Conservation (phyloP, 148 eudicot genomes). For the Heliosperma pusillum region DNA sequence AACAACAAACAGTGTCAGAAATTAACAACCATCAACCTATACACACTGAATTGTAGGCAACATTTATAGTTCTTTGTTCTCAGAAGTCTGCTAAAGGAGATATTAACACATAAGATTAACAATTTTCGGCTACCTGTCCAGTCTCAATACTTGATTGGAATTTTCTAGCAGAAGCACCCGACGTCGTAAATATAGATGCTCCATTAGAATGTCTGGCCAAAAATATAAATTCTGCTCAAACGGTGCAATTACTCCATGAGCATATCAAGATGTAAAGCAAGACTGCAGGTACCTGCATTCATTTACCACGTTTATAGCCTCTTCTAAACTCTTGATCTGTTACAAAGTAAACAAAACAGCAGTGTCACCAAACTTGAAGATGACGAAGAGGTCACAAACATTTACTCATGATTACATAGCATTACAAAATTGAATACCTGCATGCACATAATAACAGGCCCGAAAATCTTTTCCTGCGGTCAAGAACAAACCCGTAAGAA, state of each 20-base stretch:
- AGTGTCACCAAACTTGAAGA: constrained; percentile 3
- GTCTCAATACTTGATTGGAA: constrained; percentile 56
- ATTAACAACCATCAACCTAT: constrained; percentile 1
- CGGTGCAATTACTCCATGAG: not conserved
- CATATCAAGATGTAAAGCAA: constrained; percentile 6
- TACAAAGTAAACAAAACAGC: not conserved
- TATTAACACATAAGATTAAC: not conserved
- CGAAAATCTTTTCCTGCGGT: constrained; percentile 56
- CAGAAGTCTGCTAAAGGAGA: not conserved
- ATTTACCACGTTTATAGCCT: constrained; percentile 57
- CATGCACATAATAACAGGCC: constrained; percentile 76
- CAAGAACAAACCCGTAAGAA: not conserved
- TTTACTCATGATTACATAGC: not conserved
- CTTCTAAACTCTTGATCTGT: constrained; percentile 61
- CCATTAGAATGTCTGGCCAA: constrained; percentile 48
- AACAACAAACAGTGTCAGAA: not conserved
- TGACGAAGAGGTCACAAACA: constrained; percentile 8
- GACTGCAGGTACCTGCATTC: constrained; percentile 40
- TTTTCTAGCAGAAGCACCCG: constrained; percentile 55
- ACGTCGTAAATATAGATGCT: constrained; percentile 62
- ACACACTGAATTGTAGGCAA: not conserved
- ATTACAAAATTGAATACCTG: constrained; percentile 33
- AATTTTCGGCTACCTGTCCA: constrained; percentile 43
- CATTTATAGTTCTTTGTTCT: not conserved
- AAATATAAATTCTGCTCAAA: constrained; percentile 19